Percentiles rank a stretch among this genome's conserved stretches.
Conservation (phyloP, 2,329 filamentous ascomycete species). For the Pochonia chlamydosporia region DNA sequence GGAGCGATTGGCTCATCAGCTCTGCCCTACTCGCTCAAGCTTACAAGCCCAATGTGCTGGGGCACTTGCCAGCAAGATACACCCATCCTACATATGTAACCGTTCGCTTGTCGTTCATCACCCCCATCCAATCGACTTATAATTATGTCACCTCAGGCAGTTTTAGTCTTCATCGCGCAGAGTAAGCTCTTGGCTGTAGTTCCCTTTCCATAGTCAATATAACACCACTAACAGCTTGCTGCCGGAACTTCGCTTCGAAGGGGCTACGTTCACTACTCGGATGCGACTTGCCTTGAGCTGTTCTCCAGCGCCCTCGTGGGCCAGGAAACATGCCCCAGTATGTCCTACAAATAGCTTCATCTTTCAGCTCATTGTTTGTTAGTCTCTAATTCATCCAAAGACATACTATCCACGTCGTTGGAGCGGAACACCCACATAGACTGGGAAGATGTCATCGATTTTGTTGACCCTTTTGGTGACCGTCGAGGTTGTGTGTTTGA, state of each 20-base stretch:
- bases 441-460: constrained; percentile 13
- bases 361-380: neutral
- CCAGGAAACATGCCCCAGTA: constrained; percentile 11
- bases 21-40: neutral
- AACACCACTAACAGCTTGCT: constrained; percentile 9
- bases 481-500: constrained; percentile 10
- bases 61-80: too few species aligned
- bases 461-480: constrained; percentile 17
- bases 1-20: neutral
- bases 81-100: too few species aligned
- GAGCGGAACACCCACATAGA: constrained; percentile 6
- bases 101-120: constrained; percentile 1
- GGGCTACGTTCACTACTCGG: constrained; percentile 6
- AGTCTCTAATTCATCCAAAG: constrained; percentile 5
- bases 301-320: constrained; percentile 7
- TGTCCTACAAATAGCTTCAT: constrained; percentile 3
- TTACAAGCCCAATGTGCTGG: neutral
- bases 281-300: constrained; percentile 9
- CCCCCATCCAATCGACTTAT: constrained; percentile 1
- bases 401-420: constrained; percentile 7
- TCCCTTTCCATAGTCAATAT: neutral
- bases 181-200: constrained; percentile 7
- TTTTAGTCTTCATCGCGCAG: constrained; percentile 10
- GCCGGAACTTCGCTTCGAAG: constrained; percentile 8
- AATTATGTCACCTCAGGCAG: constrained; percentile 10